Evolutionary conservation across 2,329 filamentous ascomycete genomes (phyloP), one percentile per base, ranked within the genome.

Genomic region (Cadophora sp.): DNA sequence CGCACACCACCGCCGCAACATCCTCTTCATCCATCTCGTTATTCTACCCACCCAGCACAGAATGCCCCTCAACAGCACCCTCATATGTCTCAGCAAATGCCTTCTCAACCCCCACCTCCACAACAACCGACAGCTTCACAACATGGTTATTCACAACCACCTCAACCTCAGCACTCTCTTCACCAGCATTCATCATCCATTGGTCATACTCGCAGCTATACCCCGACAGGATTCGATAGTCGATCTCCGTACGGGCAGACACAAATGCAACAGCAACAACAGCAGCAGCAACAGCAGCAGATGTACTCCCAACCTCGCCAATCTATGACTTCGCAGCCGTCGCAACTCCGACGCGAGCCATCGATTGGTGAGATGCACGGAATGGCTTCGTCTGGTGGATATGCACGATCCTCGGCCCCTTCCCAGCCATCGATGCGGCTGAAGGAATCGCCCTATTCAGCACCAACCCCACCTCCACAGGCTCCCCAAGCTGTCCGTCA

Each of bases 121-220:
- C 70, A 77, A 65, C 74, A 83, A 75, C 16, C 77, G 70, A 51
- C 74, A 47, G 73, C 80, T 75, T 74, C 76, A 67, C 59, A 80
- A 36, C 84, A 85, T 68, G 80, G 83, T 65, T 78, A 76, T 65
- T 79, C 80, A 24, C 80, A 81, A n/a, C 84, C 85, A 7, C 81
- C 83, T 16, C 73, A 73, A 56, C 59, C 68, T 7, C 60, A 74
- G n/a, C 81, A 83, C 22, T 85, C 70, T 9, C 59, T 74, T n/a
- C 81, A 83, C 22, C 86, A 87, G 70, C 88, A 88, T 65, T 79
- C 81, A 0, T 70, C 74, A 8, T 75, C 76, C 1, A 70, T 76
- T 39, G 73, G 73, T 9, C 69, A 72, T 9, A 24, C 70, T 64
- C 73, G 74, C n/a, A 76, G 73, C 61, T 76, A 74, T 61, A 76